phyloP scores from a whole-genome alignment of 495 filamentous ascomycete genomes.

The Darksidea phi region DNA sequence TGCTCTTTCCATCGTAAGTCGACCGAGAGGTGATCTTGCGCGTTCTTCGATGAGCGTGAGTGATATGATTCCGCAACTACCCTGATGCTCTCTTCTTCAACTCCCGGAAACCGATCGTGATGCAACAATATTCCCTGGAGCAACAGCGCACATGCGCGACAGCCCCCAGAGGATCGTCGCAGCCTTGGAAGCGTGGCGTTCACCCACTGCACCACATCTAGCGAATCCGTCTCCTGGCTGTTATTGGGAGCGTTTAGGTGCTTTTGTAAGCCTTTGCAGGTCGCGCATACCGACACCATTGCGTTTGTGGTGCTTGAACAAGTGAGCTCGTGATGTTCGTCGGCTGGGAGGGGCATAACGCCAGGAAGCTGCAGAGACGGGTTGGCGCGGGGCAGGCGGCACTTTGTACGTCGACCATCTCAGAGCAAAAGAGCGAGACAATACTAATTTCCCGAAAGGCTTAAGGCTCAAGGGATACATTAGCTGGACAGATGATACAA shows the following conservation, averaged over 20 bases:
- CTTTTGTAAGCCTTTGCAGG: slow-evolving; percentile 30
- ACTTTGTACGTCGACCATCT: slow-evolving; percentile 11
- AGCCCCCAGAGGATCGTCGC: slow-evolving; percentile 27
- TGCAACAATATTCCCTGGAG: slow-evolving; percentile 32
- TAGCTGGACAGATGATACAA: neutral
- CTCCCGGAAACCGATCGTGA: slow-evolving; percentile 26
- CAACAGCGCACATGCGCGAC: slow-evolving; percentile 32
- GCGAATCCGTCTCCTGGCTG: slow-evolving; percentile 12
- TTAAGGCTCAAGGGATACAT: neutral
- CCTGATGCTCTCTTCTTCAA: slow-evolving; percentile 18
- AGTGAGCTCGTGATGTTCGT: slow-evolving; percentile 1
- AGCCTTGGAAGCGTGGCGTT: slow-evolving; percentile 26
- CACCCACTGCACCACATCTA: slow-evolving; percentile 5
- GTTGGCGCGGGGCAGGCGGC: slow-evolving; percentile 12
- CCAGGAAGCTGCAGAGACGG: neutral
- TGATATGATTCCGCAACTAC: slow-evolving; percentile 27
- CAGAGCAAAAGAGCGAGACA: neutral
- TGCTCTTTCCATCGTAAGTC: slow-evolving; percentile 28
- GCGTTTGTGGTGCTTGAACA: slow-evolving; percentile 12
- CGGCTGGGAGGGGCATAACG: slow-evolving; percentile 1
- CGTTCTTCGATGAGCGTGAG: neutral
- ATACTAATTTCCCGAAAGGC: neutral
- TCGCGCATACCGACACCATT: slow-evolving; percentile 34
- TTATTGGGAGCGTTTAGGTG: slow-evolving; percentile 12
- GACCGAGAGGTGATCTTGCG: slow-evolving; percentile 31